These are phyloP conservation scores for Phytophthora colocasiae DNA, from an alignment of 352 stramenopile species.

Conservation along the genomic window DNA sequence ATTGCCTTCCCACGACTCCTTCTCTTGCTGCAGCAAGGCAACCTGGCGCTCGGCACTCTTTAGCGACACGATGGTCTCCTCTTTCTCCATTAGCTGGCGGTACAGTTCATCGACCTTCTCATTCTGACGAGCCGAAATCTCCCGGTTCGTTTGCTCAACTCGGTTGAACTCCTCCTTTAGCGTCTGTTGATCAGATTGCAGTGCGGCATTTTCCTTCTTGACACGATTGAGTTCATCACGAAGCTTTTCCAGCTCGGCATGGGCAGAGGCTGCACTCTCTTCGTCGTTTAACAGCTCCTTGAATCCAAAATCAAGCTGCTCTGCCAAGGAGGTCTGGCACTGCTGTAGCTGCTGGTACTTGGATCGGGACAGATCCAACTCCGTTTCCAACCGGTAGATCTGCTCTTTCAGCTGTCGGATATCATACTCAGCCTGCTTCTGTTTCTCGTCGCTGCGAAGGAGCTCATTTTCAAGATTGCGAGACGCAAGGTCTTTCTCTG, in stretches of 20 bases:
- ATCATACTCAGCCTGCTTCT: constrained; percentile 50
- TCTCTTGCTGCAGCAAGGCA: constrained; percentile 49
- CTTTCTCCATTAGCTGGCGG: constrained; percentile 54
- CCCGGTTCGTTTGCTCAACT: constrained; percentile 28
- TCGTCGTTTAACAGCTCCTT: constrained; percentile 76
- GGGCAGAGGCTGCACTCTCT: constrained; percentile 50
- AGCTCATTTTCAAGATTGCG: constrained; percentile 56
- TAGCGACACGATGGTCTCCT: constrained; percentile 46
- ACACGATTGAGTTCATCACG: constrained; percentile 48
- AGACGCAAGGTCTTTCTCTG: constrained; percentile 57
- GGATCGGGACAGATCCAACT: constrained; percentile 43
- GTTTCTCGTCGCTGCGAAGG: constrained; percentile 46
- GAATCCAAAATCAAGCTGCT: constrained; percentile 74
- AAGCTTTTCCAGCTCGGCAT: constrained; percentile 54
- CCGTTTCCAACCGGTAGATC: constrained; percentile 45
- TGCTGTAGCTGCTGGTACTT: constrained; percentile 71
- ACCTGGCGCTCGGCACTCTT: constrained; percentile 50
- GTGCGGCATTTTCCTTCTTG: constrained; percentile 42
- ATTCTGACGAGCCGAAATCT: constrained; percentile 40
- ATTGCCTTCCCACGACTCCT: constrained; percentile 46
- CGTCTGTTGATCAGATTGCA: constrained; percentile 41
- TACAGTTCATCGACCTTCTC: constrained; percentile 69
- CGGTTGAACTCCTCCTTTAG: constrained; percentile 48
- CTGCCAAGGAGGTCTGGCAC: constrained; percentile 52
- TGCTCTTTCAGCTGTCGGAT: constrained; percentile 48